phyloP scores from a whole-genome alignment of 352 stramenopile genomes.

The Saprolegnia parasitica region DNA sequence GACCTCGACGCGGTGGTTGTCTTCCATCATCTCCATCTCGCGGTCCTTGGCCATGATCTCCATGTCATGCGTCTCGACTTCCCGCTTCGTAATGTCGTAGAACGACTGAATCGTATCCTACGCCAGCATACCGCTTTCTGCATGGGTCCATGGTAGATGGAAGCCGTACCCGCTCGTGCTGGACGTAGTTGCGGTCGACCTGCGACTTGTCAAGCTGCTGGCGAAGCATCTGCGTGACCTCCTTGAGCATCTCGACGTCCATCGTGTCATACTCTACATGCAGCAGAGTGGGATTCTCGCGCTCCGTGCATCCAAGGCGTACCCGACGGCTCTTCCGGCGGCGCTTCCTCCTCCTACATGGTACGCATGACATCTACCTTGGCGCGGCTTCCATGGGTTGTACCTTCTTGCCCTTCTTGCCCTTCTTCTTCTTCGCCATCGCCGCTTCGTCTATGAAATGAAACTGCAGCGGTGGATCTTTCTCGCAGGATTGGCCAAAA shows the following conservation, averaged over 20 bases:
- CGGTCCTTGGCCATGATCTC: slow-evolving; percentile 89
- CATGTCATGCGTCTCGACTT: slow-evolving; percentile 89
- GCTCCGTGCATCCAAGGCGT: slow-evolving; percentile 8
- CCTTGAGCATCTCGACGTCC: slow-evolving; percentile 90
- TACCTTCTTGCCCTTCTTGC: slow-evolving; percentile 29
- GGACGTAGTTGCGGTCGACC: slow-evolving; percentile 92
- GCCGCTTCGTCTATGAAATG: slow-evolving; percentile 13
- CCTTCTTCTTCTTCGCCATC: slow-evolving; percentile 29
- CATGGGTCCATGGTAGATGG: not conserved
- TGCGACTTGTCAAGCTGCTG: slow-evolving; percentile 89
- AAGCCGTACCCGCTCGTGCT: slow-evolving; percentile 81
- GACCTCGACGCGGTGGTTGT: slow-evolving; percentile 92
- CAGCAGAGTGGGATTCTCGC: not conserved
- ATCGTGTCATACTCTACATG: slow-evolving; percentile 87
- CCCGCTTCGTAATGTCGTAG: slow-evolving; percentile 91
- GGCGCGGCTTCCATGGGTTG: not conserved
- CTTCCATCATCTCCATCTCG: slow-evolving; percentile 95
- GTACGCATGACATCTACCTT: not conserved
- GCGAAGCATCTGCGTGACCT: slow-evolving; percentile 89
- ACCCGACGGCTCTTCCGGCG: slow-evolving; percentile 70
- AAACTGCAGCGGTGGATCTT: not conserved
- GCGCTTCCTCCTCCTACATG: slow-evolving; percentile 47
- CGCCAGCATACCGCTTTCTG: not conserved
- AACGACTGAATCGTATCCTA: slow-evolving; percentile 94
- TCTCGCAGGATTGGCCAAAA: slow-evolving; percentile 8